Evolutionary conservation across 805 yeast species (phyloP).

Genomic region (Nakazawaea siamensis): DNA sequence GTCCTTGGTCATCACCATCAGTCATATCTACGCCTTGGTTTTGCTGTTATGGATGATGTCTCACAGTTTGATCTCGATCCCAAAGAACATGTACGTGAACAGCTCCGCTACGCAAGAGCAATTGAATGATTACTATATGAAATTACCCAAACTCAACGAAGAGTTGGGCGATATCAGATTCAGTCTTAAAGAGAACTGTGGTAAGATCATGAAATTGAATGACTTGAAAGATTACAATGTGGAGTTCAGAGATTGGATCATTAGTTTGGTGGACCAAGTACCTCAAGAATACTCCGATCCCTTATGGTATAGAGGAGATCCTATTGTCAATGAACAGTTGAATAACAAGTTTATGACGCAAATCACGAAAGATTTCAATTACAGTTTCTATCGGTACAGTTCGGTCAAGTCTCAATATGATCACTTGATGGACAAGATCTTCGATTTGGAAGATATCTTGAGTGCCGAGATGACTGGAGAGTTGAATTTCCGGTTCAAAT

Average conservation of each 20-base stretch:
- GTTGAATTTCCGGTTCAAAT: constrained; percentile 21
- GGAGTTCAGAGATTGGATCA: constrained; percentile 58
- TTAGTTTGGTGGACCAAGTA: constrained; percentile 37
- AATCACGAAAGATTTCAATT: constrained; percentile 43
- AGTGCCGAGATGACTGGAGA: constrained; percentile 28
- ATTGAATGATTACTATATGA: constrained; percentile 28
- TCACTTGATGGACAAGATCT: constrained; percentile 36
- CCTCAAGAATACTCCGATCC: constrained; percentile 31
- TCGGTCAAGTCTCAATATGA: constrained; percentile 55
- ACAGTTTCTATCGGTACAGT: constrained; percentile 39
- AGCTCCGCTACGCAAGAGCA: constrained; percentile 3
- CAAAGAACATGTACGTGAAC: constrained; percentile 29
- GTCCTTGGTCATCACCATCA: constrained; percentile 61
- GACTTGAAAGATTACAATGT: constrained; percentile 36
- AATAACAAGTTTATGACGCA: constrained; percentile 37
- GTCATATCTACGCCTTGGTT: constrained; percentile 69
- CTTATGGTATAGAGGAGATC: constrained; percentile 18
- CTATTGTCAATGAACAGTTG: constrained; percentile 22
- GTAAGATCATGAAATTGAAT: constrained; percentile 45
- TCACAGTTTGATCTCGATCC: constrained; percentile 66
- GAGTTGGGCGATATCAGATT: constrained; percentile 54
- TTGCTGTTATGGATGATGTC: constrained; percentile 81
- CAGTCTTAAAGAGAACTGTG: constrained; percentile 53
- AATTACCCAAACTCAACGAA: constrained; percentile 52
- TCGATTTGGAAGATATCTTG: constrained; percentile 51